Base-by-base conservation (phyloP, 768 basidiomycete species). In the Panus rudis region DNA sequence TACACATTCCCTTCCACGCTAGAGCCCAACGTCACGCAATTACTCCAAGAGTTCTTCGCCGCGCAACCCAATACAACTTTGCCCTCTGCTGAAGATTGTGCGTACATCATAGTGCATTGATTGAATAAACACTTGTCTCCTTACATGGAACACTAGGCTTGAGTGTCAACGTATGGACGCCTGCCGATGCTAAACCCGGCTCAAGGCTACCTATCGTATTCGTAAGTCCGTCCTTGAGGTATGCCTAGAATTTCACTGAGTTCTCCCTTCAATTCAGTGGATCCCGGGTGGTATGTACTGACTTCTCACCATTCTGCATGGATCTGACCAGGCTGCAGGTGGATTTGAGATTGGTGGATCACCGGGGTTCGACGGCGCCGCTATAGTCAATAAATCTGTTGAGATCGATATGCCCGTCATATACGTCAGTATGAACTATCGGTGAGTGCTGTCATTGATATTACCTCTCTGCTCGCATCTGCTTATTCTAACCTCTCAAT, bases 351-450 rank as follows among this genome's bases (percentile, higher is more conserved):
- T n/a, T n/a, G n/a, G n/a, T n/a, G n/a, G n/a, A n/a, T n/a, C n/a
- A n/a, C n/a, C n/a, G n/a, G n/a, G n/a, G n/a, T n/a, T n/a, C 39
- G 49, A 39, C 37, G 50, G 50, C 7, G 40, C 30, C 4, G 31
- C 42, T 4, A 49, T 54, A 4, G 45, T 54, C 5, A 37, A 49
- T 11, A 64, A 70, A n/a, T 76, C 76, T 0, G 62, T 74, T 6
- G 58, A 59, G 1, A 48, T 77, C 11, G 63, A 62, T 1, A 51
- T 60, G 28, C 75, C 76, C 1, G 63, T 75, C n/a, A 56, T 79
- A 22, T 78, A 69, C 48, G 76, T 78, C 13, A 71, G 69, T 46
- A 70, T 76, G 61, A 79, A 79, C 52, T 78, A 79, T 41, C 60
- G 66, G 66, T 66, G 13, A 42, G 57, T 45, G n/a, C 21, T 23